Evolutionary conservation across 805 yeast genomes (phyloP), one percentile per base, ranked within the genome.

Genomic region (Yarrowia phangngaensis): DNA sequence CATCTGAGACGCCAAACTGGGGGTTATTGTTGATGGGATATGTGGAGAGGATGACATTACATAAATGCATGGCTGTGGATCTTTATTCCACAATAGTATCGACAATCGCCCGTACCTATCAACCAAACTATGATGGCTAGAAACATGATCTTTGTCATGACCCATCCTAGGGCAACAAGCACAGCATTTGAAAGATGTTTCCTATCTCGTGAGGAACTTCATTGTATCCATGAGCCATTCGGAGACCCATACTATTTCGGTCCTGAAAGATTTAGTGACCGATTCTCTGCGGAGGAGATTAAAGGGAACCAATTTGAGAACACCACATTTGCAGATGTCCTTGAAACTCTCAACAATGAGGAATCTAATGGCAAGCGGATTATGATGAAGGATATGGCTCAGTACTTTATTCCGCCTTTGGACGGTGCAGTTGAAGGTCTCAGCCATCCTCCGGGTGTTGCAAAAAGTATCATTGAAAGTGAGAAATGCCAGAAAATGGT

Each of bases 231-330:
- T 36, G 61, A 58, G 30, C 61, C 61, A n/a, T 58, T 55, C 38
- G 61, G 61, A 3, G 61, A 58, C 12, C 60, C 61, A 2, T 58
- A 54, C 48, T 58, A 58, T 26, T 57, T 47, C 27, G 61, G 61
- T 3, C 61, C 61, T 2, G 59, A 57, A 28, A 34, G 58, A 7
- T 23, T 58, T 23, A 54, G 58, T 8, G 54, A 55, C 20, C 43
- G 61, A 20, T 58, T 52, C 34, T 34, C 52, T 6, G 50, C 34
- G 8, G 51, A 54, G 9, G 34, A 55, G 28, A 20, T 53, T 14
- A 22, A 46, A 20, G 40, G 24, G 3, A 32, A 50, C 24, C 48
- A 46, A 22, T 56, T 35, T 29, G 23, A 20, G n/a, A 48, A 52
- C 11, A 27, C 54, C 16, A 56, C 57, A 5, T 58, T 33, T 36